Percentiles rank a stretch among this genome's conserved stretches.
Conservation (phyloP, 2,329 filamentous ascomycete genomes). For the Colletotrichum noveboracense region DNA sequence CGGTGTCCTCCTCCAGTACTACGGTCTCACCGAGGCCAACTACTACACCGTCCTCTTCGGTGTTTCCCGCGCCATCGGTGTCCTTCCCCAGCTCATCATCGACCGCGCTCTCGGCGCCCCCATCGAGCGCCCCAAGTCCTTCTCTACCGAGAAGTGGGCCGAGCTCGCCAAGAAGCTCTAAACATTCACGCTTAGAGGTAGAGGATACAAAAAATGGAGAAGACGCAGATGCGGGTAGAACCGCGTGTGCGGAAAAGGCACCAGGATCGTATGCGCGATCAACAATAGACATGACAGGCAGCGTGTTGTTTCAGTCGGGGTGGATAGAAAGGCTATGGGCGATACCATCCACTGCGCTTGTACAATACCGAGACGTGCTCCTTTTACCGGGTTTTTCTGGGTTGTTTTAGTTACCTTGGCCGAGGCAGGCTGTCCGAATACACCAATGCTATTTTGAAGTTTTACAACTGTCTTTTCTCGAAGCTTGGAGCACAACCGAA, state of each 20-base stretch:
- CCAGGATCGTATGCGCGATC: constrained; percentile 17
- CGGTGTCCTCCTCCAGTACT: constrained; percentile 99
- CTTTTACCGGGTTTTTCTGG: constrained; percentile 23
- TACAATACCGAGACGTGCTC: constrained; percentile 23
- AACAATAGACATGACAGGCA: constrained; percentile 21
- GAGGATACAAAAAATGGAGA: neutral
- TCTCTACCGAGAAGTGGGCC: constrained; percentile 96
- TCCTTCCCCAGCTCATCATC: constrained; percentile 99
- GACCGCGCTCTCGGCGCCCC: constrained; percentile 96
- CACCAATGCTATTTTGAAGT: constrained; percentile 18
- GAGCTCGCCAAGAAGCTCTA: constrained; percentile 94
- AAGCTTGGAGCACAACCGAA: neutral
- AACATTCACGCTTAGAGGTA: constrained; percentile 35
- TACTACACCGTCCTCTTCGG: constrained; percentile 99
- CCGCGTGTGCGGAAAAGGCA: constrained; percentile 13
- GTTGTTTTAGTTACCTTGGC: constrained; percentile 21
- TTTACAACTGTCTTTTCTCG: neutral
- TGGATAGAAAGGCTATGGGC: constrained; percentile 22
- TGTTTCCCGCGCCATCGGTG: constrained; percentile 97
- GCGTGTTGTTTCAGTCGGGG: constrained; percentile 25
- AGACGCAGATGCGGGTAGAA: neutral
- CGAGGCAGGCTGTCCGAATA: constrained; percentile 18
- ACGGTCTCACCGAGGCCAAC: constrained; percentile 97
- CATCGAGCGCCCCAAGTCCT: constrained; percentile 98
- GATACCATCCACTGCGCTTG: constrained; percentile 26